A percentile compares a stretch with the other conserved stretches of the same genome.
phyloP scores from a whole-genome alignment of 352 stramenopile species.

The Globisporangium echinulatum region DNA sequence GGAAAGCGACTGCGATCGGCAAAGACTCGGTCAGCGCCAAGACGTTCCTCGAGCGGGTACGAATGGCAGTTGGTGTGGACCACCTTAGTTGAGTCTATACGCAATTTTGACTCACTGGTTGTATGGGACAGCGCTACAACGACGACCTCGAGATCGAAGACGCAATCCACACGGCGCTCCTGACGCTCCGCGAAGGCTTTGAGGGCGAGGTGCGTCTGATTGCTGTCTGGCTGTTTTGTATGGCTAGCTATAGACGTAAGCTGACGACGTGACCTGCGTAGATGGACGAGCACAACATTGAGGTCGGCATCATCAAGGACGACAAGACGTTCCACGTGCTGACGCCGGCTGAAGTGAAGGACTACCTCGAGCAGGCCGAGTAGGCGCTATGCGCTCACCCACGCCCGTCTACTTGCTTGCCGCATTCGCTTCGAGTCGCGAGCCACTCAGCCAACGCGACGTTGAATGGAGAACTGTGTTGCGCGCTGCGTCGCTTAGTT shows the following conservation, averaged over 20 bases:
- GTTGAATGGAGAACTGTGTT: neutral
- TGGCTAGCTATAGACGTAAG: neutral
- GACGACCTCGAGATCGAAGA: slow-evolving; percentile 99
- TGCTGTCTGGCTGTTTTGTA: neutral
- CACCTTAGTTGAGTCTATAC: neutral
- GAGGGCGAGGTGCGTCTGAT: slow-evolving; percentile 78
- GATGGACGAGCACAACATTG: slow-evolving; percentile 98
- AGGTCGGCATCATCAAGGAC: slow-evolving; percentile 96
- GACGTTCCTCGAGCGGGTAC: slow-evolving; percentile 97
- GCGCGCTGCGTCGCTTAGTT: neutral
- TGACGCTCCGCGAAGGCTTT: slow-evolving; percentile 99
- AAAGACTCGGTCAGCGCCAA: slow-evolving; percentile 98
- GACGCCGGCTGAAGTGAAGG: slow-evolving; percentile 96
- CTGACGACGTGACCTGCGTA: slow-evolving; percentile 28
- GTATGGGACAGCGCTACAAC: slow-evolving; percentile 62
- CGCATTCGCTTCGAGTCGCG: neutral
- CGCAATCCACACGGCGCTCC: slow-evolving; percentile 97
- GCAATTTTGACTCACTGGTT: slow-evolving; percentile 1
- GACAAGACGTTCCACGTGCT: slow-evolving; percentile 97
- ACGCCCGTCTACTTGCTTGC: neutral
- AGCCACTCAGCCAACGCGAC: neutral
- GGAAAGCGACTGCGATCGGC: slow-evolving; percentile 99
- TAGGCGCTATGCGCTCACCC: slow-evolving; percentile 40
- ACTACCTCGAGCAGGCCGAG: slow-evolving; percentile 99
- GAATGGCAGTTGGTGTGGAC: slow-evolving; percentile 28